A percentile compares a stretch with the other conserved stretches of the same genome.
Conservation (phyloP, 1,139 yeast species). For the Candida anutae region DNA sequence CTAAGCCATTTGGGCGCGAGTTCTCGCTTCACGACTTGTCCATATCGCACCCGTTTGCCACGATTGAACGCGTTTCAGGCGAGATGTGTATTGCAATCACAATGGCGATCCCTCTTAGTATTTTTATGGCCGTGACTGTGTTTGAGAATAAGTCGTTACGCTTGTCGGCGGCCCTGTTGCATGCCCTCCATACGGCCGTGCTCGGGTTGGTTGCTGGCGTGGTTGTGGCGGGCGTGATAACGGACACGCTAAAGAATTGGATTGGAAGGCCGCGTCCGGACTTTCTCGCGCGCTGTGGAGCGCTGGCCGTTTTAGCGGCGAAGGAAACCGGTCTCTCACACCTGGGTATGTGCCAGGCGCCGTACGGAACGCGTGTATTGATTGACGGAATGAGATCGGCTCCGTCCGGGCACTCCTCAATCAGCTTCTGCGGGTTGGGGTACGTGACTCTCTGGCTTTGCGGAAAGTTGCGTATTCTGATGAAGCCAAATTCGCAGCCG, state of each 20-base stretch:
- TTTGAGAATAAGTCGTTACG: conserved; percentile 12
- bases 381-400: conserved; percentile 41
- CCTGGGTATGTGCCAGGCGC: conserved; percentile 34
- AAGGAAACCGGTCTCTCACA: conserved; percentile 25
- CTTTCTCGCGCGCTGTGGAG: conserved; percentile 62
- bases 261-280: conserved; percentile 82
- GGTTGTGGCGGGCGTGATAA: conserved; percentile 36
- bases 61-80: conserved; percentile 48
- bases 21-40: conserved; percentile 23
- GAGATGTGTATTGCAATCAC: conserved; percentile 26
- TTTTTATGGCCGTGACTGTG: conserved; percentile 25
- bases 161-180: conserved; percentile 6
- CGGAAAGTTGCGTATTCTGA: conserved; percentile 42
- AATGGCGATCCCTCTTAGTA: conserved; percentile 30
- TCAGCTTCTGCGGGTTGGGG: conserved; percentile 33
- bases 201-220: conserved; percentile 47
- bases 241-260: conserved; percentile 64
- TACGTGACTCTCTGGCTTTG: conserved; percentile 48
- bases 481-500: conserved; percentile 2
- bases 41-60: conserved; percentile 68
- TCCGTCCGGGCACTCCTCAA: conserved; percentile 41
- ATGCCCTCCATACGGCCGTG: conserved; percentile 40
- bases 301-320: conserved; percentile 26
- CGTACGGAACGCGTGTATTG: conserved; percentile 21
- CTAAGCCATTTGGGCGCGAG: conserved; percentile 19